These are phyloP conservation scores for Aspergillus kassunensis DNA, from an alignment of 495 filamentous ascomycete genomes.

Conservation along the genomic window DNA sequence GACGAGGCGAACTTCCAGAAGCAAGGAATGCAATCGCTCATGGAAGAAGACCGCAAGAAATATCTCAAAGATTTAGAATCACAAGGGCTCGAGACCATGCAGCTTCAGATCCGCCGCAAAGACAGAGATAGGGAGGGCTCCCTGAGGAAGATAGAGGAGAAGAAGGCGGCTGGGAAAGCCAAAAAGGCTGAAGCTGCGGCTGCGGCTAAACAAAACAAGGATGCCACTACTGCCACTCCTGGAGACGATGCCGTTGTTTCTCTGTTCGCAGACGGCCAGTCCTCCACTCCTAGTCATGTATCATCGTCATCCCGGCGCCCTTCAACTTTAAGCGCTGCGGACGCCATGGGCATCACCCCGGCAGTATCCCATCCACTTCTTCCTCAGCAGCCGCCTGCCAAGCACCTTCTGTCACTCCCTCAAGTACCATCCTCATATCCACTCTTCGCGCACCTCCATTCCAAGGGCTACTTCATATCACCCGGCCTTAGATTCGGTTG, in stretches of 20 bases:
- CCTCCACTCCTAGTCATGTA: constrained; percentile 20
- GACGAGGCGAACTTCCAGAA: constrained; percentile 70
- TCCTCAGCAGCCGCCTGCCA: constrained; percentile 26
- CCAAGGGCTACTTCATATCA: constrained; percentile 75
- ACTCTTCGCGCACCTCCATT: constrained; percentile 65
- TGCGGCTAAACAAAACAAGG: constrained; percentile 8
- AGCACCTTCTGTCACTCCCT: constrained; percentile 34
- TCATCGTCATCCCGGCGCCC: constrained; percentile 19
- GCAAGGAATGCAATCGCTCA: constrained; percentile 52
- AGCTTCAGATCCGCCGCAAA: constrained; percentile 35
- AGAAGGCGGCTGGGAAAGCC: constrained; percentile 34
- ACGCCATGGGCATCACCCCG: constrained; percentile 51
- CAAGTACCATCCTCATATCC: constrained; percentile 48
- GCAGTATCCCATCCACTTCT: constrained; percentile 56
- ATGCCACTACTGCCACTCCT: constrained; percentile 21
- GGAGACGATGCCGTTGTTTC: constrained; percentile 25
- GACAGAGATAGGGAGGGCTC: constrained; percentile 36
- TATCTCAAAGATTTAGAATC: constrained; percentile 43
- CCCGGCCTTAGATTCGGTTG: constrained; percentile 94
- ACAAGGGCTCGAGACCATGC: constrained; percentile 44
- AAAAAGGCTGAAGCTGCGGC: constrained; percentile 29
- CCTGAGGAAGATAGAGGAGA: constrained; percentile 40
- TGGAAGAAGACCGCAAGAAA: constrained; percentile 47
- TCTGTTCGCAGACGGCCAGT: constrained; percentile 38
- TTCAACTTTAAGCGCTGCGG: constrained; percentile 10